Base-by-base conservation (phyloP, 2,329 filamentous ascomycete genomes). In the Aureobasidium melanogenum region DNA sequence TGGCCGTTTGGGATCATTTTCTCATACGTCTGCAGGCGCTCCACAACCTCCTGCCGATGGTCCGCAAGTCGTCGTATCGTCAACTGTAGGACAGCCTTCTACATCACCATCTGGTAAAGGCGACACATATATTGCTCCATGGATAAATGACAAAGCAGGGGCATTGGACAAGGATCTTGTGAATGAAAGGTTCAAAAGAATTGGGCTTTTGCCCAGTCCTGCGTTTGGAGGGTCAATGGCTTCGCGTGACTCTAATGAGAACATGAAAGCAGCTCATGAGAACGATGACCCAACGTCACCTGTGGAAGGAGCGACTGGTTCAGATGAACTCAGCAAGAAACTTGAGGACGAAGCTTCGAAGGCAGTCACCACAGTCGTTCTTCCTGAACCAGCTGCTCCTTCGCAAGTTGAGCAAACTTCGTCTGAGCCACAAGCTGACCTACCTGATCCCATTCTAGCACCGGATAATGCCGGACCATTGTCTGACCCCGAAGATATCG, bases 151-250 rank as follows among this genome's bases (percentile, higher is more conserved):
- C 9, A 59, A 59, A n/a, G 17, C 22, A 24, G 44, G 14, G 22
- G 17, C 43, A 3, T 28, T 50, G 24, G 24, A 59, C 44, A 50
- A 59, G 19, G 44, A 59, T 3, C 38, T 46, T 34, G 57, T 50
- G 57, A 63, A 57, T 22, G 50, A 61, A 8, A 48, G 43, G 14
- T 43, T 54, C 28, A 47, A 38, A 26, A 41, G 63, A 41, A 43
- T 65, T 15, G 63, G 63, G 34, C 32, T 65, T 9, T 46, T 65
- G 15, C 63, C 63, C 8, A 65, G 63, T 50, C 63, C 63, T n/a
- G 60, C 39, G 1, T 57, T 47, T 26, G 43, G 41, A 15, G 60
- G 56, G 1, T 62, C 63, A n/a, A 61, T 61, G 59, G 41, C 9
- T 9, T 58, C 48, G 17, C 46, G 48, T 17, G 54, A 55, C 15